These are phyloP conservation scores for Trametes cingulata DNA, from an alignment of 768 basidiomycete genomes.

Conservation along the genomic window DNA sequence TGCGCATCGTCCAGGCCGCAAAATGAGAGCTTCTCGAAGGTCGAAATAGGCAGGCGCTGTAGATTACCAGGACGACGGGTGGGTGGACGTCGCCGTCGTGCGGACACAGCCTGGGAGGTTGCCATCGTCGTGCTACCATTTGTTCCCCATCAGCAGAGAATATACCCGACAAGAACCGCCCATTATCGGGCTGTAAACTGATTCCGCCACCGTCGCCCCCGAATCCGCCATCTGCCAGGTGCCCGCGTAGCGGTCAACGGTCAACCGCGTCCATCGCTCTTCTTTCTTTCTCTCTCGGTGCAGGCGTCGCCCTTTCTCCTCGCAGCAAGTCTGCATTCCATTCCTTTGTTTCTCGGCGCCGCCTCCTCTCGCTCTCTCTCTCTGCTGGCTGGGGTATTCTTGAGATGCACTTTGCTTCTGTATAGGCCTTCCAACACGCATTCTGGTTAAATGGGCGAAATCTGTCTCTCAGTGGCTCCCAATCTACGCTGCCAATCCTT, in stretches of 20 bases:
- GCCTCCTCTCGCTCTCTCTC: slow-evolving; percentile 15
- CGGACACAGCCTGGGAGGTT: slow-evolving; percentile 17
- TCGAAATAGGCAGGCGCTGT: slow-evolving; percentile 3
- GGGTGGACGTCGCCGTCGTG: slow-evolving; percentile 5
- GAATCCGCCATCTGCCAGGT: too few species aligned
- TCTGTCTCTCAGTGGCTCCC: slow-evolving; percentile 69
- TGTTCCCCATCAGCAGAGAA: slow-evolving; percentile 11
- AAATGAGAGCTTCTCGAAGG: neutral
- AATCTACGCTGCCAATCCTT: slow-evolving; percentile 71
- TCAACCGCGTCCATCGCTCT: slow-evolving; percentile 16
- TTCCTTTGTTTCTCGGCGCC: slow-evolving; percentile 39
- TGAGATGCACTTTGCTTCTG: slow-evolving; percentile 21
- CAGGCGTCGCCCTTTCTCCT: slow-evolving; percentile 32
- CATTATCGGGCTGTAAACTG: neutral
- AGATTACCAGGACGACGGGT: slow-evolving; percentile 19
- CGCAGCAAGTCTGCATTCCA: slow-evolving; percentile 53
- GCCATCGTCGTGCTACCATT: slow-evolving; percentile 17
- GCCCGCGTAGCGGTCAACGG: slow-evolving; percentile 5
- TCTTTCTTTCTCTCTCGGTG: slow-evolving; percentile 27
- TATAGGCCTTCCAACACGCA: slow-evolving; percentile 20
- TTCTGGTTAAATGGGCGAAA: slow-evolving; percentile 45
- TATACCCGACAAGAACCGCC: neutral
- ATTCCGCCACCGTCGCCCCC: neutral
- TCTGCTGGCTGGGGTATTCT: slow-evolving; percentile 28
- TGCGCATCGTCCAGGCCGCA: neutral